Evolutionary conservation across 1,284 basidiomycete species (phyloP).

Genomic region (Chalciporus piperatoides): DNA sequence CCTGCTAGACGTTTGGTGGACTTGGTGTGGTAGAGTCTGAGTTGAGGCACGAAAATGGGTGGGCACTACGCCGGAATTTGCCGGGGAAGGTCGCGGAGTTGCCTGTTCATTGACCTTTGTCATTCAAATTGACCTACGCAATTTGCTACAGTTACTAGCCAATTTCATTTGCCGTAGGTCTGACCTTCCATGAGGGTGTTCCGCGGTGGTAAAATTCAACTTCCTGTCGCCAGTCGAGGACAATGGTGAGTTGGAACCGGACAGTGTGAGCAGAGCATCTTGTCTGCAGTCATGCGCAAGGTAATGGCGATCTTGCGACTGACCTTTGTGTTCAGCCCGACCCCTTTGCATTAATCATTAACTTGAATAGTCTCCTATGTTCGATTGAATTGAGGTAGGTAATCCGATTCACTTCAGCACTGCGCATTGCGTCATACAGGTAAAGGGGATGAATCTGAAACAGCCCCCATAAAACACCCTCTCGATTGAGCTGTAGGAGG

Average conservation of each 20-base stretch:
- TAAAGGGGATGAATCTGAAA: neutral
- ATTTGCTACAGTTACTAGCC: no score
- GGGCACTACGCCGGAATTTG: neutral
- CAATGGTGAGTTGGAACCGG: no score
- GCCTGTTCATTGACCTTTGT: neutral
- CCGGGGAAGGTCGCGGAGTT: neutral
- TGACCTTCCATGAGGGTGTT: no score
- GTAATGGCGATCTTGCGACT: no score
- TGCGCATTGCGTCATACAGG: conserved; percentile 32
- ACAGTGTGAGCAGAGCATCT: no score
- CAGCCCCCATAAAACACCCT: neutral
- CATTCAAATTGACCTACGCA: neutral
- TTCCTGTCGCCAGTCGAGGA: no score
- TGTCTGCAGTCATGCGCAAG: no score
- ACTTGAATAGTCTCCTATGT: conserved; percentile 1
- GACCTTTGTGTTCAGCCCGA: no score
- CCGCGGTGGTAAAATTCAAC: no score
- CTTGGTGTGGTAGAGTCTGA: neutral
- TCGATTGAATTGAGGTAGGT: neutral
- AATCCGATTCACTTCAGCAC: conserved; percentile 4
- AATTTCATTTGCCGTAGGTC: no score
- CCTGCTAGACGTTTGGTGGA: neutral
- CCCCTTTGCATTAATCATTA: no score
- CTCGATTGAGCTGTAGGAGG: neutral
- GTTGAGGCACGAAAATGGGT: neutral